These are phyloP conservation scores for Penicillium dipodomyicola DNA, from an alignment of 495 filamentous ascomycete species.

Conservation along the genomic window DNA sequence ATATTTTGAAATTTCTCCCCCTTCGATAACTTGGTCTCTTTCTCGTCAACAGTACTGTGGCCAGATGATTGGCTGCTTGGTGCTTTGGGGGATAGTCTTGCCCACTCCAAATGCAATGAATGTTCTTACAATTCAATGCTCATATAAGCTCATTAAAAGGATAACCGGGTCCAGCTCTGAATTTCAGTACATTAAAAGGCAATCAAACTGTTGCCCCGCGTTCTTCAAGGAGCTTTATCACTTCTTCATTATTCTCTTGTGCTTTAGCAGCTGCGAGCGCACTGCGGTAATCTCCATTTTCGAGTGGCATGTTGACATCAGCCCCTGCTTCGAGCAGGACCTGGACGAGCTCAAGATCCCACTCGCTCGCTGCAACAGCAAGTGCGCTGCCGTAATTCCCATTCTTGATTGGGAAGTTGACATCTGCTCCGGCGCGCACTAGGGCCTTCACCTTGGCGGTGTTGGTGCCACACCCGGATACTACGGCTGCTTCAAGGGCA, in stretches of 20 bases:
- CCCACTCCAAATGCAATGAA: no score
- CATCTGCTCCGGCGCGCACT: constrained; percentile 27
- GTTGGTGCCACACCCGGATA: constrained; percentile 10
- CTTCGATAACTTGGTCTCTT: no score
- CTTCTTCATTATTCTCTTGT: not conserved
- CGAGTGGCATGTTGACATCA: constrained; percentile 1
- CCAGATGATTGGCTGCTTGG: no score
- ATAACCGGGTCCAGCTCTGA: no score
- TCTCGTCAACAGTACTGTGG: no score
- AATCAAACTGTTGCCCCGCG: not conserved
- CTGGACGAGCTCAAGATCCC: not conserved
- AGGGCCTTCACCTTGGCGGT: constrained; percentile 14
- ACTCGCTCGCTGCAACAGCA: not conserved
- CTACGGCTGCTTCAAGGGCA: constrained; percentile 23
- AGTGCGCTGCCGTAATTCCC: constrained; percentile 20
- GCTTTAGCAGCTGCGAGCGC: not conserved
- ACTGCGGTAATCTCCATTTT: not conserved
- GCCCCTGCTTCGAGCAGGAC: constrained; percentile 21
- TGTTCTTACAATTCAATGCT: no score
- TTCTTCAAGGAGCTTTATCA: not conserved
- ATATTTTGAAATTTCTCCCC: no score
- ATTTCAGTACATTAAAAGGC: not conserved
- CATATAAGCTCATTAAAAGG: no score
- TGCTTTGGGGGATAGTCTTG: no score
- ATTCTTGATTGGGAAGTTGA: constrained; percentile 19